These are phyloP conservation scores for Benincasa hispida DNA, from an alignment of 306 rosid species.

Conservation along the genomic window DNA sequence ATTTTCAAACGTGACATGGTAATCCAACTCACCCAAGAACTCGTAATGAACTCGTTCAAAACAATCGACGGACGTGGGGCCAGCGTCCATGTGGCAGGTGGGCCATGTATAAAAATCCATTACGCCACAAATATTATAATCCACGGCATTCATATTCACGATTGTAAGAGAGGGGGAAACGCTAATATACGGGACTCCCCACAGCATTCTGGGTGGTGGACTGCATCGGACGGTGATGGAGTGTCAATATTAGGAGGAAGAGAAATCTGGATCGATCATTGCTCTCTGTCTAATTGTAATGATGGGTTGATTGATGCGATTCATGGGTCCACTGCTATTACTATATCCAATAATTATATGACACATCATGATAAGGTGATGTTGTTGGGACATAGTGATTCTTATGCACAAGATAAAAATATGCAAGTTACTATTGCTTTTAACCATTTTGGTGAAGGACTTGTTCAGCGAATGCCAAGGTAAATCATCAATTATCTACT, in stretches of 20 bases:
- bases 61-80: slow-evolving; percentile 88
- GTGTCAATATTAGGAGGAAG: slow-evolving; percentile 44
- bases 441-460: slow-evolving; percentile 91
- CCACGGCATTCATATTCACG: slow-evolving; percentile 72
- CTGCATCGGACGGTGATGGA: slow-evolving; percentile 65
- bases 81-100: slow-evolving; percentile 71
- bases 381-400: slow-evolving; percentile 86
- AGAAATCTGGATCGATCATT: slow-evolving; percentile 75
- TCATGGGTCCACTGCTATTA: slow-evolving; percentile 80
- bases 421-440: slow-evolving; percentile 82
- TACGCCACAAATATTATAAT: slow-evolving; percentile 56
- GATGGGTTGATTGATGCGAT: slow-evolving; percentile 82
- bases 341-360: slow-evolving; percentile 71
- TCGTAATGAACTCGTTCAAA: slow-evolving; percentile 74
- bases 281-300: slow-evolving; percentile 60
- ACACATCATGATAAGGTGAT: slow-evolving; percentile 93
- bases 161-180: slow-evolving; percentile 59
- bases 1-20: slow-evolving; percentile 84
- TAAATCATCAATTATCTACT: background rate
- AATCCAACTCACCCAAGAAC: slow-evolving; percentile 40
- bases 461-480: slow-evolving; percentile 97
- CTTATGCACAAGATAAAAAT: slow-evolving; percentile 47
- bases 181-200: slow-evolving; percentile 62
- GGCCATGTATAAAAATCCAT: slow-evolving; percentile 72
- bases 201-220: slow-evolving; percentile 62